Base-by-base conservation (phyloP, 306 rosid genomes). In the Vigna reflexopilosa region DNA sequence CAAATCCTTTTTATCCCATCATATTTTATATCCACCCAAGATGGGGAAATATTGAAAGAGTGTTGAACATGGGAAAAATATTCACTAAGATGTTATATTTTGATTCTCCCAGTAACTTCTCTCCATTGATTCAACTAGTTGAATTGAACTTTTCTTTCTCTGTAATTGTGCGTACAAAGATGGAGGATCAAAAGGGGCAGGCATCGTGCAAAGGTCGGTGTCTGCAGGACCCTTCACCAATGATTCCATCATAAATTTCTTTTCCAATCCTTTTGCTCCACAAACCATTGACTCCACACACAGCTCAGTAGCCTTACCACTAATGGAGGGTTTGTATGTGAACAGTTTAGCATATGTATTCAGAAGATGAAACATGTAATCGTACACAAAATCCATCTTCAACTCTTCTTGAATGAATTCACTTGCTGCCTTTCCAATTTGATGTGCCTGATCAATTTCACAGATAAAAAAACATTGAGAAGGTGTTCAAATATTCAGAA, bases 241-340 rank as follows among this genome's bases (percentile, higher is more conserved):
- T 17, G 98, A 93, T 14, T 88, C 93, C 81, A 72, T 76, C 91
- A 88, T 88, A 72, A 85, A 90, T 59, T 93, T 66, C 73, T 79
- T 85, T 14, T 34, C 82, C 6, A 45, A 0, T 26, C 93, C 92
- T 63, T 82, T 51, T 19, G 93, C 88, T 15, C 15, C 69, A 72
- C 97, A 93, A 55, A 90, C 97, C 97, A 91, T 90, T 19, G 97
- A 75, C 59, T 93, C 97, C 9, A 87, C 86, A 81, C 96, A 91
- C 55, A 91, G 82, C 51, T 93, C 92, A 38, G 74, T 6, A 9
- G 96, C 93, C 26, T 82, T 56, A 1, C 5, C 47, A 20, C 91
- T 92, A 52, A 78, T 24, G 13, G 74, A 24, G 12, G 97, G 98
- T 83, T 84, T 84, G 86, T 89, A 91, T 20, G 70, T 86, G 1